Evolutionary conservation across 2,329 filamentous ascomycete species (phyloP), one percentile per base, ranked within the genome.

Genomic region (Furcasterigmium sp.): DNA sequence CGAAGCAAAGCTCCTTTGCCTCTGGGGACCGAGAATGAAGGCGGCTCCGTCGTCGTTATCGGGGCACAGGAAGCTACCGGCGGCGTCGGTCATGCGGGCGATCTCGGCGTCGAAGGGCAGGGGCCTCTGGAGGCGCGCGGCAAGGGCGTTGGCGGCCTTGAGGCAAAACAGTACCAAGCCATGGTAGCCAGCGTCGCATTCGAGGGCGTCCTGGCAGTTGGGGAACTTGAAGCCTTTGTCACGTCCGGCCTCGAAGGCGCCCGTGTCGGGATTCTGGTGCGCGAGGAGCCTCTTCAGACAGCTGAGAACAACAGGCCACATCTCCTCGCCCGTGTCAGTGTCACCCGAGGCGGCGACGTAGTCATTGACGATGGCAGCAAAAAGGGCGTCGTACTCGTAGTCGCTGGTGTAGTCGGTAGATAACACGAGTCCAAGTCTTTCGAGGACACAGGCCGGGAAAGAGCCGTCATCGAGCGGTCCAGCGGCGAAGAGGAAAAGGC

Each of bases 381-480:
- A 64, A 11, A 64, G 51, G 2, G 59, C 57, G 37, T 64, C 60
- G 46, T 64, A 64, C n/a, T n/a, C n/a, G 46, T 64, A 64, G 46
- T 64, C 61, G 13, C 63, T 54, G 21, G 64, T 63, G 42, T 64
- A 64, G 37, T 64, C 61, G 2, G 56, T 52, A 1, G 57, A 57
- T 1, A 57, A 47, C 5, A 49, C 45, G 6, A 63, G 49, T 18
- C 46, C 53, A 9, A 58, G 59, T 32, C 56, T 55, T 44, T 64
- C 61, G 41, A 63, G 61, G 13, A 64, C 29, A 42, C 59, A 63
- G 2, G 61, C 61, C 3, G 60, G 59, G 8, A 64, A 41, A 14
- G 55, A 56, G 11, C 51, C 55, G 46, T 64, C 60, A 9, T 56
- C 53, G 21, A 60, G 51, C 2, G 56, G 45, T 2, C 63, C 49